Conservation (phyloP, 164 flowering plant species). For the Brasenia schreberi region DNA sequence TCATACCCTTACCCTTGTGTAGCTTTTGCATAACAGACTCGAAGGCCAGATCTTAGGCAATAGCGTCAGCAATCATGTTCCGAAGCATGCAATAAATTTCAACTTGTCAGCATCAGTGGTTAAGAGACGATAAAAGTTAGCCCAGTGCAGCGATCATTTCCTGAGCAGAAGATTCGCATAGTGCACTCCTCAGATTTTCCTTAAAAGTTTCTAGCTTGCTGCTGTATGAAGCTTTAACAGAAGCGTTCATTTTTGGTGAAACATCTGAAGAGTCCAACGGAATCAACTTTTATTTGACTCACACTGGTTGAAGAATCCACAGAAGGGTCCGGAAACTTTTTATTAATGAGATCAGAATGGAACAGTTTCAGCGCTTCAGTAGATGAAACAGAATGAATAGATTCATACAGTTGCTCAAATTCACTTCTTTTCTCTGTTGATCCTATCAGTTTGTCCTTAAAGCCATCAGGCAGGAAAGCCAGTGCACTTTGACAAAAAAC, state of each 20-base stretch:
- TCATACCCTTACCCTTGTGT: too few relatives aligned
- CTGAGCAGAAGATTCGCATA: constrained; percentile 31
- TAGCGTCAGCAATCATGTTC: not conserved
- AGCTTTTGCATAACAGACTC: too few relatives aligned
- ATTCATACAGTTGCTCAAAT: constrained; percentile 34
- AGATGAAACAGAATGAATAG: constrained; percentile 41
- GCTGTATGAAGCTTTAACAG: constrained; percentile 14
- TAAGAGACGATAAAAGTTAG: not conserved
- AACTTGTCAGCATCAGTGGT: too few relatives aligned
- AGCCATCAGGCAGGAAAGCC: constrained; percentile 45
- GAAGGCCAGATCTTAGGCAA: not conserved
- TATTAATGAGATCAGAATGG: constrained; percentile 21
- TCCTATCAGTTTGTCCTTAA: constrained; percentile 39
- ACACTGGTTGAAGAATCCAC: not conserved
- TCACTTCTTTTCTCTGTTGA: constrained; percentile 27
- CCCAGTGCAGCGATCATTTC: constrained; percentile 2
- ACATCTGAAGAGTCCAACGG: constrained; percentile 1
- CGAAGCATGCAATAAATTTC: not conserved
- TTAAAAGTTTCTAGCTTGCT: constrained; percentile 22
- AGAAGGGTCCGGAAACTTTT: constrained; percentile 12
- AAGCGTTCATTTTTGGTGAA: not conserved
- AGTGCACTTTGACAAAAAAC: constrained; percentile 32
- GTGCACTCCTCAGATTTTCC: constrained; percentile 24
- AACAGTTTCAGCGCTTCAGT: constrained; percentile 41
- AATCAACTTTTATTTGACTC: too few relatives aligned